phyloP scores from a whole-genome alignment of 257 asterid species.

The Echites panduratus region DNA sequence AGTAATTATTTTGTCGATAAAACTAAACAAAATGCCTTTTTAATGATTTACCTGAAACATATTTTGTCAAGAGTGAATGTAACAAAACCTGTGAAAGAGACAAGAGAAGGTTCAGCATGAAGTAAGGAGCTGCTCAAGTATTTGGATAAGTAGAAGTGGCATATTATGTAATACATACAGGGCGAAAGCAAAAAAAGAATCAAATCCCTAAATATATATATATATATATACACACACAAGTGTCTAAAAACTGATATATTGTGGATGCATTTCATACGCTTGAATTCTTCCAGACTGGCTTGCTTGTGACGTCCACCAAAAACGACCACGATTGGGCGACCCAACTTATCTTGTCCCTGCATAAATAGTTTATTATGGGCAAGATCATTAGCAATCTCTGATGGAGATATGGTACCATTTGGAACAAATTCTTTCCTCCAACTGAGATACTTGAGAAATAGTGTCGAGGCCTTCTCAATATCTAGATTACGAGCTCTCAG shows the following conservation, averaged over 20 bases:
- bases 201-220: no score
- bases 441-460: conserved; percentile 61
- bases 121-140: not conserved
- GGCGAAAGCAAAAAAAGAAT: not conserved
- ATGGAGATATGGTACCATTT: conserved; percentile 31
- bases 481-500: conserved; percentile 90
- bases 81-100: conserved; percentile 56
- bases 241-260: not conserved
- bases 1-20: not conserved
- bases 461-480: conserved; percentile 70
- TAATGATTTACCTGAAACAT: conserved; percentile 55
- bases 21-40: not conserved
- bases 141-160: not conserved
- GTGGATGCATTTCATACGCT: conserved; percentile 52
- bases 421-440: conserved; percentile 75
- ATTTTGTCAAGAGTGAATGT: conserved; percentile 68
- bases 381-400: conserved; percentile 48
- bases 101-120: conserved; percentile 10
- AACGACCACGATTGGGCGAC: conserved; percentile 61
- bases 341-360: conserved; percentile 80
- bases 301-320: conserved; percentile 70
- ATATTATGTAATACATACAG: not conserved
- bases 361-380: conserved; percentile 64
- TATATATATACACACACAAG: not conserved
- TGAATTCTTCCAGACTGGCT: conserved; percentile 59